phyloP scores from a whole-genome alignment of 805 yeast species.

The Suhomyces faveliae region DNA sequence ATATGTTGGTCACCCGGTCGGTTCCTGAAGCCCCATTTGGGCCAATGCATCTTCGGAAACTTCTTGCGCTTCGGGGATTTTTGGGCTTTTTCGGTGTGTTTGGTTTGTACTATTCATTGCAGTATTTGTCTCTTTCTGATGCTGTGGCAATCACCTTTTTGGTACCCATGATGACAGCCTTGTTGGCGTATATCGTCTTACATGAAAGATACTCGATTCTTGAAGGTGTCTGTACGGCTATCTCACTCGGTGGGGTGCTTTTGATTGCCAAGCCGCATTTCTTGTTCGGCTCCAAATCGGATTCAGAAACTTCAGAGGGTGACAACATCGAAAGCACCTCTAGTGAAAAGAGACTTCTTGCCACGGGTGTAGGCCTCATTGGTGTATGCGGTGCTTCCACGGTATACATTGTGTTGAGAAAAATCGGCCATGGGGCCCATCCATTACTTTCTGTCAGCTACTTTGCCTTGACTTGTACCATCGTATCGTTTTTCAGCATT shows the following conservation, averaged over 20 bases:
- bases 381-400: constrained; percentile 70
- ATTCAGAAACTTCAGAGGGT: constrained; percentile 27
- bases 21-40: constrained; percentile 71
- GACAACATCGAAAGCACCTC: constrained; percentile 50
- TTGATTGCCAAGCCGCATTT: constrained; percentile 80
- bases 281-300: constrained; percentile 50
- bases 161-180: constrained; percentile 72
- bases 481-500: constrained; percentile 55
- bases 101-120: constrained; percentile 71
- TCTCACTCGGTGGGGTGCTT: constrained; percentile 73
- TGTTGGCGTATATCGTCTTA: constrained; percentile 66
- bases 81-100: constrained; percentile 77
- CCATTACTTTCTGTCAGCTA: constrained; percentile 77
- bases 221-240: constrained; percentile 67
- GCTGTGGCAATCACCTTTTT: constrained; percentile 78
- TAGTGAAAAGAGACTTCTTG: constrained; percentile 56
- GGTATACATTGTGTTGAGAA: constrained; percentile 69
- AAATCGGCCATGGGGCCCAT: constrained; percentile 76
- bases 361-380: constrained; percentile 58
- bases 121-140: constrained; percentile 74
- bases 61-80: constrained; percentile 60
- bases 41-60: constrained; percentile 52
- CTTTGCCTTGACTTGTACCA: constrained; percentile 60
- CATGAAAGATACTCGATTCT: constrained; percentile 62
- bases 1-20: constrained; percentile 48